A percentile compares a stretch with the other conserved stretches of the same genome.
Evolutionary conservation across 179 eudicot species (phyloP).

Genomic region (Beta macrorhiza): DNA sequence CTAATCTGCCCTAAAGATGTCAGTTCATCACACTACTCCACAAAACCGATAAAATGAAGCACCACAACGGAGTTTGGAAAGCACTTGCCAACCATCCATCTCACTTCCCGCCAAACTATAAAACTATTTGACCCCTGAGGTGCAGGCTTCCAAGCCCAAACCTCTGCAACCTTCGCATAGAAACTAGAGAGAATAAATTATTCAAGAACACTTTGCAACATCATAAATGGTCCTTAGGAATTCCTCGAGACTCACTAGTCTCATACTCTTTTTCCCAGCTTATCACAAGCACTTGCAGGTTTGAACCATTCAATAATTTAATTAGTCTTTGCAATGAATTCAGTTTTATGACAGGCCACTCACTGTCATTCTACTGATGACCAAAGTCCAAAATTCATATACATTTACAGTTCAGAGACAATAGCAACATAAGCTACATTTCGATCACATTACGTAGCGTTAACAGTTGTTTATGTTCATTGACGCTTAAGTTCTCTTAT

Average conservation of each 20-base stretch:
- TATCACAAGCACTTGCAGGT: not conserved
- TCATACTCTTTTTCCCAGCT: not conserved
- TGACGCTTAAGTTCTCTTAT: not conserved
- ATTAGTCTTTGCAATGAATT: not conserved
- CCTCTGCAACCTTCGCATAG: not conserved
- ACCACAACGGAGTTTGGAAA: not conserved
- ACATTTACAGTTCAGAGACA: not conserved
- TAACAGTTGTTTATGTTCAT: not conserved
- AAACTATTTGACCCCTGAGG: not conserved
- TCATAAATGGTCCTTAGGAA: not conserved
- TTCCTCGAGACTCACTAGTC: not conserved
- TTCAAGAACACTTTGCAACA: not conserved
- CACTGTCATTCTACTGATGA: not conserved
- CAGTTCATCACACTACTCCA: not conserved
- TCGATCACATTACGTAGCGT: not conserved
- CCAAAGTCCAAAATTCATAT: not conserved
- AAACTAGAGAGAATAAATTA: not conserved
- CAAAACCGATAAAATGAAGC: not conserved
- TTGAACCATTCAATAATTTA: not conserved
- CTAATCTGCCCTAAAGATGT: too few relatives aligned
- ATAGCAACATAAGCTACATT: not conserved
- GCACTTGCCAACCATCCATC: not conserved
- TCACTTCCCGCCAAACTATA: not conserved
- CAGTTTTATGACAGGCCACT: not conserved
- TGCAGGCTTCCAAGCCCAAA: not conserved